phyloP scores from a whole-genome alignment of 495 filamentous ascomycete species.

The Gamarada debralockiae region DNA sequence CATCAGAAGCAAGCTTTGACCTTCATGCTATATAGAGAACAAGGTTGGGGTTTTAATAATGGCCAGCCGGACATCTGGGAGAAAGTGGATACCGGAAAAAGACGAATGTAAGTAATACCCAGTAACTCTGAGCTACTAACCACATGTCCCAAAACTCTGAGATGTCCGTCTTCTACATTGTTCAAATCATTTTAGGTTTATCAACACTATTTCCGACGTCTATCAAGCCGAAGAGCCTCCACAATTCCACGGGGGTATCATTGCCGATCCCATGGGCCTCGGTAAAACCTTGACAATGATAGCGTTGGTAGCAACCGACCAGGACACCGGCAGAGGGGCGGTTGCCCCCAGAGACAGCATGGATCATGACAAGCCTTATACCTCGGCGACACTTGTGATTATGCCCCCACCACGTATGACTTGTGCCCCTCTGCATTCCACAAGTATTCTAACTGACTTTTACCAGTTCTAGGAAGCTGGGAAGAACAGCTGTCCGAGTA shows the following conservation, averaged over 20 bases:
- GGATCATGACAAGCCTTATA: not conserved
- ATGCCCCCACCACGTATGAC: constrained; percentile 34
- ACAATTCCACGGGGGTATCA: constrained; percentile 70
- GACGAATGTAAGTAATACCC: not conserved
- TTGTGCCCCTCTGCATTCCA: not conserved
- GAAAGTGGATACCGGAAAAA: not conserved
- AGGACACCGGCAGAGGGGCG: not conserved
- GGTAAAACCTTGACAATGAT: constrained; percentile 83
- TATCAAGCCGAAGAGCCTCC: constrained; percentile 57
- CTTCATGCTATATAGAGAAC: not conserved
- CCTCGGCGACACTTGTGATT: constrained; percentile 28
- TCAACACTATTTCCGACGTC: constrained; percentile 73
- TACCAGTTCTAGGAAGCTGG: constrained; percentile 32
- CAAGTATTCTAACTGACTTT: not conserved
- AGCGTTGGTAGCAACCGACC: not conserved
- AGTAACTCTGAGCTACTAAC: not conserved
- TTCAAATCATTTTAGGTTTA: not conserved
- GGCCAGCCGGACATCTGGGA: not conserved
- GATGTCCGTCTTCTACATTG: too few relatives aligned
- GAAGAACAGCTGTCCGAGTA: constrained; percentile 30
- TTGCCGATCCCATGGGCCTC: constrained; percentile 94
- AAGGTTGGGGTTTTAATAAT: not conserved
- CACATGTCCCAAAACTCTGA: not conserved
- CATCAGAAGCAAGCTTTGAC: too few relatives aligned
- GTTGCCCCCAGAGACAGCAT: not conserved